Base-by-base conservation (phyloP, 345 rosid species). In the Salix exigua region DNA sequence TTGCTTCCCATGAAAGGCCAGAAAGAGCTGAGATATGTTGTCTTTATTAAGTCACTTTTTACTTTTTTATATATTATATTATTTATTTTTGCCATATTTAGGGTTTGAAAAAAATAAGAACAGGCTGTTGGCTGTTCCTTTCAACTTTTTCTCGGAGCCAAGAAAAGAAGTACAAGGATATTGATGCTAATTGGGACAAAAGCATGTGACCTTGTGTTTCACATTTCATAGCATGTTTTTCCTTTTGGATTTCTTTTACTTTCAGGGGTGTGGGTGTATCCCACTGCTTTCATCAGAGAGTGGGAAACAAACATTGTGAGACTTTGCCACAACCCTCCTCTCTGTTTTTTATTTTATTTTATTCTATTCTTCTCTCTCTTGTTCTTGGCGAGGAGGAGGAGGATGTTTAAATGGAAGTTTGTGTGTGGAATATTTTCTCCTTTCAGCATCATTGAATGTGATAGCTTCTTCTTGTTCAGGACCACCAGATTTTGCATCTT, bases 131-230 rank as follows among this genome's bases (percentile, higher is more conserved):
- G 14, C 1, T 73, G 87, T 81, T 79, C 71, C 85, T 80, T 79
- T 81, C 82, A 83, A 79, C 72, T 63, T 82, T 78, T 74, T 17
- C 19, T 18, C 23, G 53, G 51, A 33, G 26, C 63, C 62, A 48
- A 68, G 66, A 74, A 70, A 50, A 48, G 19, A 63, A 64, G 4
- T 80, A 82, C 79, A 75, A 16, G 79, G 71, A 76, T 78, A 37
- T 5, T 26, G 12, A 50, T 33, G 77, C 73, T 46, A 70, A 81
- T 48, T 68, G 61, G 25, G 80, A 72, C 82, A 74, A 42, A 31
- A 74, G 82, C 87, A 82, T 77, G 87, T 84, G 91, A 80, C 74
- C 3, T 61, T 73, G 86, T 85, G 88, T 81, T 88, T 80, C 90
- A 44, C 84, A 81, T 88, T 87, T 78, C 83, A 69, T 81, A 58